Base-by-base conservation (phyloP, 179 eudicot species). In the Silene vulgaris region DNA sequence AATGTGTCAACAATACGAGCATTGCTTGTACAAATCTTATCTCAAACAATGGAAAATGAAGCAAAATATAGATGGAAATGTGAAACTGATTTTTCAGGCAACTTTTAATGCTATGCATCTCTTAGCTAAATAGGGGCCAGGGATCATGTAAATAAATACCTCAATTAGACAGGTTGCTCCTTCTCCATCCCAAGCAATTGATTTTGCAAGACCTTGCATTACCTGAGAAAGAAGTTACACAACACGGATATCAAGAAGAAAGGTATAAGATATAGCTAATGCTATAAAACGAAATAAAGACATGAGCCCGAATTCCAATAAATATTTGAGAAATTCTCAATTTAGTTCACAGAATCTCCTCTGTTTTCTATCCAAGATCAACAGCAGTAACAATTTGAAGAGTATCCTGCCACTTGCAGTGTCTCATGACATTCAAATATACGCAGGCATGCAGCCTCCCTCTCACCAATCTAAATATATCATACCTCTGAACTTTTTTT, bases 171-270 rank as follows among this genome's bases (percentile, higher is more conserved):
- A 95, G 76, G 99, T 95, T 77, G 99, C 99, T 43, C 99, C 99
- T 88, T 95, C 99, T 73, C 99, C 99, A 82, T 95, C 99, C 93
- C 90, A 95, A 79, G 99, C 97, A 78, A 95, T 86, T 70, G 97
- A 92, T 84, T 95, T 92, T 64, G 97, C 99, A 82, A 90, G 97
- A 78, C 97, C 97, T 84, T 90, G 97, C 99, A 95, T 95, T 75
- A 95, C 97, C 99, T 95, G 84, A 61, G 29, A 77, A 61, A 62
- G 32, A 75, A 64, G 66, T 52, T 26, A 50, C 16, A 48, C 8
- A 65, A 30, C 21, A 72, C 59, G 61, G 57, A 60, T 29, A 23
- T 40, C 13, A 57, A 57, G 63, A 35, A 48, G 35, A 43, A 20
- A 59, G 29, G 8, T n/a, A 63, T 26, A 7, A 43, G 16, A 26